A percentile compares a stretch with the other conserved stretches of the same genome.
phyloP scores from a whole-genome alignment of 352 stramenopile genomes.

The Globisporangium cystogenes region DNA sequence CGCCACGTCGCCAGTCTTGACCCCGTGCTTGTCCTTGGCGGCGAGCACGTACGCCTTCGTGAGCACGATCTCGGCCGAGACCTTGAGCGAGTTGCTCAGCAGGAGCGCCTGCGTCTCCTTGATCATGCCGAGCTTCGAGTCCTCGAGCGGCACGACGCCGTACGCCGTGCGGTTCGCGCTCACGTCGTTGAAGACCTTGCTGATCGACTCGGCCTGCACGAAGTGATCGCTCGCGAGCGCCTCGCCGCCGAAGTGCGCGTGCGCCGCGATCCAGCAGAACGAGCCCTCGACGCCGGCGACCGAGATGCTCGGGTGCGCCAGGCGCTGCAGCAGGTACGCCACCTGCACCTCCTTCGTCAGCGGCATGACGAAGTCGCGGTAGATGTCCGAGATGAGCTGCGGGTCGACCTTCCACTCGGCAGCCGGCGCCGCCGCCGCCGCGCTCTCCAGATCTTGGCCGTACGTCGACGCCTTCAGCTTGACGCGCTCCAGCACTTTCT shows the following conservation, averaged over 20 bases:
- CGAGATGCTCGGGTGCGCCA: constrained; percentile 73
- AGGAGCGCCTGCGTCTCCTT: constrained; percentile 83
- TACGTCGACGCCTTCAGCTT: constrained; percentile 97
- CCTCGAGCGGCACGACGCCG: constrained; percentile 83
- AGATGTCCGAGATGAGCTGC: constrained; percentile 95
- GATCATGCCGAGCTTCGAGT: constrained; percentile 78
- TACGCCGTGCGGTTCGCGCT: constrained; percentile 77
- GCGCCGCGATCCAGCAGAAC: constrained; percentile 69
- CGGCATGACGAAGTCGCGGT: constrained; percentile 97
- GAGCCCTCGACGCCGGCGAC: constrained; percentile 63
- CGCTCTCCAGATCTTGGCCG: constrained; percentile 76
- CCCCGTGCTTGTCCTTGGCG: constrained; percentile 32
- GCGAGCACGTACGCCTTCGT: constrained; percentile 70
- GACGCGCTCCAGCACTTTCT: constrained; percentile 90
- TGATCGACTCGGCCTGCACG: constrained; percentile 49
- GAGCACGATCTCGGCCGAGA: constrained; percentile 70
- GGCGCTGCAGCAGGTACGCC: constrained; percentile 79
- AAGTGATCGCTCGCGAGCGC: constrained; percentile 42
- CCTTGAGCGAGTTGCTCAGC: constrained; percentile 66
- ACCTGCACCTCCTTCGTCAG: constrained; percentile 99
- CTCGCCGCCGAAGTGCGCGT: constrained; percentile 61
- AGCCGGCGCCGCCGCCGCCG: constrained; percentile 18
- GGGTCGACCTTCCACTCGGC: constrained; percentile 93
- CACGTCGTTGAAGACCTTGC: constrained; percentile 75
- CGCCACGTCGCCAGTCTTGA: constrained; percentile 43